Evolutionary conservation across 441 rosid species (phyloP).

Genomic region (Gossypium lobatum): DNA sequence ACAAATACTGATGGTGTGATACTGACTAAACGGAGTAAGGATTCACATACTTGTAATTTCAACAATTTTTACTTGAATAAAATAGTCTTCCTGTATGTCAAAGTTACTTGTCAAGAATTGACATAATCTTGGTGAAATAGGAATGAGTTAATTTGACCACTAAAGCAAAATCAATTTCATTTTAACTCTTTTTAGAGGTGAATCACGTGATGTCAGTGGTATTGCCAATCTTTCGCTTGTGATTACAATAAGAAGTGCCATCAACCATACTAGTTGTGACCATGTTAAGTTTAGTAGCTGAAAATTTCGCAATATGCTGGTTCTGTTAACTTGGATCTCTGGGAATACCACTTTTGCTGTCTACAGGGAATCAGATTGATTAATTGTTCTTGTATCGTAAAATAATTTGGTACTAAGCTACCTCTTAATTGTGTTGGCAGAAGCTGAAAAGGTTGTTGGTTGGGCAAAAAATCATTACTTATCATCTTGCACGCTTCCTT

Average conservation of each 20-base stretch:
- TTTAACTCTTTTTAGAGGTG: not conserved
- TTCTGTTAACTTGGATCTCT: not conserved
- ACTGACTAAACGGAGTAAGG: slow-evolving; percentile 75
- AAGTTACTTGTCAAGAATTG: not conserved
- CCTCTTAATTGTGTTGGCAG: slow-evolving; percentile 35
- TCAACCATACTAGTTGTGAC: not conserved
- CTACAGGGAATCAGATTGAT: not conserved
- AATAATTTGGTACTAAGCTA: not conserved
- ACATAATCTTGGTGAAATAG: not conserved
- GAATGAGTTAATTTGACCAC: not conserved
- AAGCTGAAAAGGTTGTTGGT: slow-evolving; percentile 90
- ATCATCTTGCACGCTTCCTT: slow-evolving; percentile 58
- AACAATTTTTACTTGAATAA: slow-evolving; percentile 1
- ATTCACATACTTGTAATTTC: slow-evolving; percentile 12
- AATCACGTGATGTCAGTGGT: not conserved
- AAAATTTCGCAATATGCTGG: not conserved
- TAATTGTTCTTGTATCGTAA: not conserved
- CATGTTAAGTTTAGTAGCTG: not conserved
- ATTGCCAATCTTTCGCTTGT: not conserved
- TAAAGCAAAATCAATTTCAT: not conserved
- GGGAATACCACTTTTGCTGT: not conserved
- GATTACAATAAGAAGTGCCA: slow-evolving; percentile 1
- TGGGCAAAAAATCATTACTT: slow-evolving; percentile 92
- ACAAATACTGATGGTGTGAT: slow-evolving; percentile 77
- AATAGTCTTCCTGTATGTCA: not conserved